Conservation (phyloP, 108 stramenopile species). For the Cafeteria roenbergensis region DNA sequence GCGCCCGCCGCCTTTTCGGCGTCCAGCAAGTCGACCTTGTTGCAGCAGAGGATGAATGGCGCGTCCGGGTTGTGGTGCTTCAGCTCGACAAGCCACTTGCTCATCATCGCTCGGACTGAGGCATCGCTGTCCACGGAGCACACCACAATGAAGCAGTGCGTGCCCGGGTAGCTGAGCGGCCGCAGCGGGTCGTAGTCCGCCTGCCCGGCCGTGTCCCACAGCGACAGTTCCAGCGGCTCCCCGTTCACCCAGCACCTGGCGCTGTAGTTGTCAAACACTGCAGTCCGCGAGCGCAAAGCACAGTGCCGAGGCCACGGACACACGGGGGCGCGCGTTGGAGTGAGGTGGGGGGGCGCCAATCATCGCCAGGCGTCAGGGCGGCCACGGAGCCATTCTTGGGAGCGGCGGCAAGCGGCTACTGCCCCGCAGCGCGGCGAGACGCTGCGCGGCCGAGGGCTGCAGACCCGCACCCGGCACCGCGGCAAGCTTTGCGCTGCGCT, state of each 20-base stretch:
- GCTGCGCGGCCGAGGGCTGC: too few species aligned
- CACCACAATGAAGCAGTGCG: conserved; percentile 51
- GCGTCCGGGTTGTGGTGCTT: conserved; percentile 39
- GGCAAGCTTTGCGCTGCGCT: too few species aligned
- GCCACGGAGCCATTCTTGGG: too few species aligned
- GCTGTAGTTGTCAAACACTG: conserved; percentile 45
- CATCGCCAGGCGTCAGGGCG: too few species aligned
- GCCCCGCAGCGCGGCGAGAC: too few species aligned
- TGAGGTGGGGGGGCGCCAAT: too few species aligned
- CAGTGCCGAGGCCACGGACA: too few species aligned
- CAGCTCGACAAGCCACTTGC: conserved; percentile 50
- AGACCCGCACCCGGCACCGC: too few species aligned
- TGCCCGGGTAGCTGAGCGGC: conserved; percentile 51
- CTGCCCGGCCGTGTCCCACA: conserved; percentile 58
- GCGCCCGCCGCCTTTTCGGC: too few species aligned
- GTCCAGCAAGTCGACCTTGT: conserved; percentile 40
- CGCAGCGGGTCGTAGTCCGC: conserved; percentile 54
- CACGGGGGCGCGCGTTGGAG: too few species aligned
- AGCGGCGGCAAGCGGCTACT: too few species aligned
- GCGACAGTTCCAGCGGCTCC: conserved; percentile 11
- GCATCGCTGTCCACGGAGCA: conserved; percentile 33
- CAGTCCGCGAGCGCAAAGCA: too few species aligned
- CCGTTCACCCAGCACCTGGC: conserved; percentile 48
- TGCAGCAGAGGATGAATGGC: conserved; percentile 51
- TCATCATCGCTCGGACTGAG: conserved; percentile 44